Conservation (phyloP, 495 filamentous ascomycete genomes). For the Lasiosphaeria miniovina region DNA sequence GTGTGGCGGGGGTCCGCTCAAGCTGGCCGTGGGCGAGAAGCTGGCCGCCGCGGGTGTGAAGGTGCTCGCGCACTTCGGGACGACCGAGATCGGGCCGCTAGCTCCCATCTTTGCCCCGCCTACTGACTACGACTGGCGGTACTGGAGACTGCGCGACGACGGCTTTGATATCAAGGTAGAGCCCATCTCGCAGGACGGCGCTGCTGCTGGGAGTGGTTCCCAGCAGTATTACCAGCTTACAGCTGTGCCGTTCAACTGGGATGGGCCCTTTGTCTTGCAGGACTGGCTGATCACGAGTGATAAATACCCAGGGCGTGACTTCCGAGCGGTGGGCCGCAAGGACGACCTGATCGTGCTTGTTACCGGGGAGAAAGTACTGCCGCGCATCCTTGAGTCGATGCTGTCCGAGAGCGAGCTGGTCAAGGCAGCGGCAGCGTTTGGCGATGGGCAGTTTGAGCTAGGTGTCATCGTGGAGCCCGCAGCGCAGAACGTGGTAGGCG, state of each 20-base stretch:
- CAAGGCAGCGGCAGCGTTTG: background rate
- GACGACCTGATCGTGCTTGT: background rate
- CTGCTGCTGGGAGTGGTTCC: no score
- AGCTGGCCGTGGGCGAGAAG: background rate
- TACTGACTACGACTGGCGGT: background rate
- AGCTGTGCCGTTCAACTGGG: background rate
- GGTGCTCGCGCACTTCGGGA: background rate
- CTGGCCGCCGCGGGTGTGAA: background rate
- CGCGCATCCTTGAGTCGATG: background rate
- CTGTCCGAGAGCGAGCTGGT: background rate
- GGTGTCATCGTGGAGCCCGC: background rate
- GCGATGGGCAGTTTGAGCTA: background rate
- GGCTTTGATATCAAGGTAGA: background rate
- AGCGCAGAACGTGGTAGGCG: background rate
- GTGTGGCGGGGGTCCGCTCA: background rate
- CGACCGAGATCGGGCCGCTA: background rate
- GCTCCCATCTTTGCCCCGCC: background rate
- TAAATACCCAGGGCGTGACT: background rate
- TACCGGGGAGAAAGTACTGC: background rate
- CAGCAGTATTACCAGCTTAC: background rate
- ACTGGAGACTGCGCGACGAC: background rate
- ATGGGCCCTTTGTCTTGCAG: background rate
- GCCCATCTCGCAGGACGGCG: background rate
- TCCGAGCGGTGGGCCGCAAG: background rate
- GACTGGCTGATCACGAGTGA: background rate